A percentile compares a stretch with the other conserved stretches of the same genome.
Conservation (phyloP, 2,329 filamentous ascomycete genomes). For the Microsporum ferrugineum region DNA sequence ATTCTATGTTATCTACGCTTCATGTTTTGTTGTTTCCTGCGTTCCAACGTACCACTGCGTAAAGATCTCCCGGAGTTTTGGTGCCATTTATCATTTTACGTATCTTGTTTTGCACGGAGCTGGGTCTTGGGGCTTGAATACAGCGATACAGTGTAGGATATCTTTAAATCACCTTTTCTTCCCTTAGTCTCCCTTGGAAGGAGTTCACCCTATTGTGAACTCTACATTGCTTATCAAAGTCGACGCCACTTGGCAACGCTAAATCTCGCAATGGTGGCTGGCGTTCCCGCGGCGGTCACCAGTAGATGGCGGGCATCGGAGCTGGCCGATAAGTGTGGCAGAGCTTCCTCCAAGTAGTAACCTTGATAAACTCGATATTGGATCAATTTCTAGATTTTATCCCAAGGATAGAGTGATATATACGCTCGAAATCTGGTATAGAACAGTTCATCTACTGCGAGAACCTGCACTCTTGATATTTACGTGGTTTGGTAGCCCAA, state of each 20-base stretch:
- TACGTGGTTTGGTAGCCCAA: not conserved
- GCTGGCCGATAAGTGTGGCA: not conserved
- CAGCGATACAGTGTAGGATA: not conserved
- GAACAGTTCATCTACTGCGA: not conserved
- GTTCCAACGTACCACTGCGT: not conserved
- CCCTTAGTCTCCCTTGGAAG: not conserved
- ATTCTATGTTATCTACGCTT: not conserved
- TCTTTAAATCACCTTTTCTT: not conserved
- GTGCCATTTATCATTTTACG: not conserved
- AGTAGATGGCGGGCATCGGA: conserved; percentile 1
- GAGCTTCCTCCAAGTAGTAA: not conserved
- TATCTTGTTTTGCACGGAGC: not conserved
- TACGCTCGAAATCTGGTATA: not conserved
- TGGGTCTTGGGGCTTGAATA: not conserved
- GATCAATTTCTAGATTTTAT: not conserved
- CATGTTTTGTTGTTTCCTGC: not conserved
- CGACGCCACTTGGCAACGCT: not conserved
- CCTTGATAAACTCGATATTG: not conserved
- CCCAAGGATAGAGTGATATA: not conserved
- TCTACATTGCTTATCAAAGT: not conserved
- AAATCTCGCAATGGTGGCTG: not conserved
- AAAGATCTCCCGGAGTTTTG: conserved; percentile 1
- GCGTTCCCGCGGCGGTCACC: not conserved
- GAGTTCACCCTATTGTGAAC: not conserved
- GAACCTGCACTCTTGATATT: not conserved